Evolutionary conservation across 2,329 filamentous ascomycete genomes (phyloP).

Genomic region (Metarhizium robertsii): DNA sequence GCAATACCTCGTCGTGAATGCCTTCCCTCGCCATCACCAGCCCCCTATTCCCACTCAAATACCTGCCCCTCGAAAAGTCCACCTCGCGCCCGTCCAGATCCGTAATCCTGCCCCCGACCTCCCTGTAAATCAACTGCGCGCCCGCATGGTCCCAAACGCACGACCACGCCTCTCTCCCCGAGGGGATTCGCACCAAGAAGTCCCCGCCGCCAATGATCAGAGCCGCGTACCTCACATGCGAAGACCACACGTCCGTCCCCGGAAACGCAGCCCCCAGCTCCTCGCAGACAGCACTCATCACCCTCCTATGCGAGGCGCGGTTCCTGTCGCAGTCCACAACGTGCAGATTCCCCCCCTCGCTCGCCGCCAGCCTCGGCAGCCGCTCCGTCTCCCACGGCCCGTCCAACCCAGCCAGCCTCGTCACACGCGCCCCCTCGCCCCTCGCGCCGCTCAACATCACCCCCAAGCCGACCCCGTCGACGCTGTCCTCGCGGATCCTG

Average conservation of each 20-base stretch:
- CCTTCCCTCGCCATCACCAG: constrained; percentile 31
- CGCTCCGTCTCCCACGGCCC: constrained; percentile 11
- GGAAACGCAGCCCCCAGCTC: constrained; percentile 23
- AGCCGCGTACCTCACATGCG: constrained; percentile 28
- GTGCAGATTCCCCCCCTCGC: constrained; percentile 14
- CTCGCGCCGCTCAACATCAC: constrained; percentile 24
- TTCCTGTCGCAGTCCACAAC: constrained; percentile 25
- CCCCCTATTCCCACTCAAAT: constrained; percentile 23
- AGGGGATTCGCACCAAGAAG: constrained; percentile 23
- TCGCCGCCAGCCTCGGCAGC: not conserved
- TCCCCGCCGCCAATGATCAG: constrained; percentile 27
- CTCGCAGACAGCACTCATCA: constrained; percentile 22
- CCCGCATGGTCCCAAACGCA: constrained; percentile 47
- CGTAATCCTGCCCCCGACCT: constrained; percentile 43
- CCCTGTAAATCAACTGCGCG: constrained; percentile 46
- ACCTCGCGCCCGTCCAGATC: constrained; percentile 31
- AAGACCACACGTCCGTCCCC: constrained; percentile 29
- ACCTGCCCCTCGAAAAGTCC: constrained; percentile 26
- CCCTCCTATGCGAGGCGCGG: constrained; percentile 20
- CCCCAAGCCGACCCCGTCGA: constrained; percentile 24
- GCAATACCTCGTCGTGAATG: constrained; percentile 32
- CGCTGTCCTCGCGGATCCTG: constrained; percentile 22
- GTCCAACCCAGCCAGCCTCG: constrained; percentile 13
- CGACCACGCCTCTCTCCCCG: constrained; percentile 11
- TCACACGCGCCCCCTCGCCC: constrained; percentile 21